phyloP scores from a whole-genome alignment of 345 rosid species.

The Pistacia integerrima region DNA sequence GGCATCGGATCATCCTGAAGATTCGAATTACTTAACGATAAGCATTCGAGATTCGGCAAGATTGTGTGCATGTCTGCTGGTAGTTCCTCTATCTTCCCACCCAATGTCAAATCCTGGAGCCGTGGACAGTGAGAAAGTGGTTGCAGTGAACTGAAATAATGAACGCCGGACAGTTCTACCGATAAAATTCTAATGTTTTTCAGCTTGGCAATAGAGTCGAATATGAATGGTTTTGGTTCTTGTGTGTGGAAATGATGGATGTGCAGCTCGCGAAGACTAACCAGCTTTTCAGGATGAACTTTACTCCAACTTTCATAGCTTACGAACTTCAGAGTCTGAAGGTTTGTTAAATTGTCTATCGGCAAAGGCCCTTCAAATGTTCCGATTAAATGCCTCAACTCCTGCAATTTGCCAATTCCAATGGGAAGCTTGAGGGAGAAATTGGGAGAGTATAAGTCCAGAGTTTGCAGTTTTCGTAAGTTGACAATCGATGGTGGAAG shows the following conservation, averaged over 20 bases:
- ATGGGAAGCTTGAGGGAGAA: not conserved
- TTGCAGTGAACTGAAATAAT: not conserved
- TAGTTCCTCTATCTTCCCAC: no score
- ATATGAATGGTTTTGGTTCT: not conserved
- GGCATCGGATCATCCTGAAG: slow-evolving; percentile 1
- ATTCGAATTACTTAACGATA: not conserved
- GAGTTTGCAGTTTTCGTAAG: slow-evolving; percentile 1
- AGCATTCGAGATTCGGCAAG: not conserved
- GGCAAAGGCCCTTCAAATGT: not conserved
- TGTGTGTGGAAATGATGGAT: accelerated
- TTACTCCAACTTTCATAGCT: not conserved
- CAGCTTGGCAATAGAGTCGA: not conserved
- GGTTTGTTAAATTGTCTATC: not conserved
- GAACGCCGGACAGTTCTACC: not conserved
- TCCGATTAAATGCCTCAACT: slow-evolving; percentile 7
- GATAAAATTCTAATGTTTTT: not conserved
- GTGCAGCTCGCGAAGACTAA: not conserved
- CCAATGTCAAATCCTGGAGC: no score
- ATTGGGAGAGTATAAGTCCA: not conserved
- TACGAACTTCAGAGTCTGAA: slow-evolving; percentile 2
- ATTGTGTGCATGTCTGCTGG: no score
- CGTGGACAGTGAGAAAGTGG: slow-evolving; percentile 1
- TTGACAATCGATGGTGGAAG: not conserved
- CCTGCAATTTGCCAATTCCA: not conserved
- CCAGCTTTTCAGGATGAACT: not conserved